Base-by-base conservation (phyloP, 768 basidiomycete species). In the Trametes villosa region DNA sequence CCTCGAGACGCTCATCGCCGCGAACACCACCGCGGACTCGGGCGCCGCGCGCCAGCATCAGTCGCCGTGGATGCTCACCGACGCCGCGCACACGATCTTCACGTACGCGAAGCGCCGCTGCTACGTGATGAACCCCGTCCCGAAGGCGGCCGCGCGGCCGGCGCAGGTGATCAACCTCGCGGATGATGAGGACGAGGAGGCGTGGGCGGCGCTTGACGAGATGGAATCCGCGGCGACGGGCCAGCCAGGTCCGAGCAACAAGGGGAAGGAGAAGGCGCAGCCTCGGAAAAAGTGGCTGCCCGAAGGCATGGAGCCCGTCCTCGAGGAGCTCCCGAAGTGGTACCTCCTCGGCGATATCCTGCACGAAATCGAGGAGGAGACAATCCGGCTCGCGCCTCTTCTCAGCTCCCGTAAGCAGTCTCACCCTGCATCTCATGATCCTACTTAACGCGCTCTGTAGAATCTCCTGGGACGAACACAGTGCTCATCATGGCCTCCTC, bases 261-360 rank as follows among this genome's bases (percentile, higher is more conserved):
- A 47, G 36, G 47, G 46, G 2, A 62, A 62, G 41, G 55, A 24
- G 13, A 47, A 52, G 44, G 49, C 49, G 18, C 54, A 33, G 47
- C 46, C 66, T 59, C 65, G 53, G 67, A 72, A 66, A 36, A 69
- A 72, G 24, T 92, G 93, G 88, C 70, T 94, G 22, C 91, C 94
- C 0, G 79, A 83, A 11, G 87, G 86, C 1, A 86, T 96, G 72
- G 86, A 93, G 45, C 92, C 94, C 0, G 85, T 95, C 0, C 78
- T 98, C 24, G 97, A 98, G 74, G 97, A 98, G 69, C 82, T 92
- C 44, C 96, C 96, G 0, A 99, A 99, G 72, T 98, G 97, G 96
- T 82, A 82, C 57, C 71, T 96, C 9, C 76, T 99, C 13, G 82
- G 87, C 0, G 91, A 94, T n/a, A 83, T 96, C 0, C 72, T 99